phyloP scores from a whole-genome alignment of 169 alveolate genomes.

The Toxoplasma gondii region DNA sequence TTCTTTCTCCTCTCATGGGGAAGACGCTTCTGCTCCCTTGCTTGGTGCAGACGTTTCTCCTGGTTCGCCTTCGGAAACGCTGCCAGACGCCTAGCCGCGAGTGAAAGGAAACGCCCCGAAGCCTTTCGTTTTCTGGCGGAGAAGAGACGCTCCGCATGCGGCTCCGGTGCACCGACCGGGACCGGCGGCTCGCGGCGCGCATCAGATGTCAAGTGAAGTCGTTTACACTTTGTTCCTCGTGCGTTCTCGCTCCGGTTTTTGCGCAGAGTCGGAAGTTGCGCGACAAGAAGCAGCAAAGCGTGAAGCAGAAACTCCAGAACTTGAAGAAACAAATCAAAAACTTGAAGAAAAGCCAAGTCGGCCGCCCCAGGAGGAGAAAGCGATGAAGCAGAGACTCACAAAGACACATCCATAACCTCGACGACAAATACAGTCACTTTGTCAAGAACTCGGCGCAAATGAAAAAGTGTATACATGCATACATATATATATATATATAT shows the following conservation, averaged over 20 bases:
- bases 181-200: too few relatives aligned
- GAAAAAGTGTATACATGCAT: neutral
- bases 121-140: too few relatives aligned
- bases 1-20: neutral
- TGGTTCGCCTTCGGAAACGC: too few relatives aligned
- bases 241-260: too few relatives aligned
- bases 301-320: neutral
- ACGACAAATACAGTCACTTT: neutral
- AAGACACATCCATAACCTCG: neutral
- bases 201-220: too few relatives aligned
- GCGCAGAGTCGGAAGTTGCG: constrained; percentile 43
- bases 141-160: too few relatives aligned
- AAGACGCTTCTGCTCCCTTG: neutral
- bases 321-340: constrained; percentile 31
- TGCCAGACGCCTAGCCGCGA: too few relatives aligned
- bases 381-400: neutral
- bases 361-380: constrained; percentile 36
- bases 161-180: too few relatives aligned
- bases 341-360: constrained; percentile 48
- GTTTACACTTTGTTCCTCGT: too few relatives aligned
- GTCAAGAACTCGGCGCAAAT: neutral
- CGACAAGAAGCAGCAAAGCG: constrained; percentile 51
- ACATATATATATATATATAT: neutral
- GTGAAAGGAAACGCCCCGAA: too few relatives aligned
- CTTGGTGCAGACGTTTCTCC: neutral